phyloP scores from a whole-genome alignment of 306 rosid genomes.

The Pyrus communis region DNA sequence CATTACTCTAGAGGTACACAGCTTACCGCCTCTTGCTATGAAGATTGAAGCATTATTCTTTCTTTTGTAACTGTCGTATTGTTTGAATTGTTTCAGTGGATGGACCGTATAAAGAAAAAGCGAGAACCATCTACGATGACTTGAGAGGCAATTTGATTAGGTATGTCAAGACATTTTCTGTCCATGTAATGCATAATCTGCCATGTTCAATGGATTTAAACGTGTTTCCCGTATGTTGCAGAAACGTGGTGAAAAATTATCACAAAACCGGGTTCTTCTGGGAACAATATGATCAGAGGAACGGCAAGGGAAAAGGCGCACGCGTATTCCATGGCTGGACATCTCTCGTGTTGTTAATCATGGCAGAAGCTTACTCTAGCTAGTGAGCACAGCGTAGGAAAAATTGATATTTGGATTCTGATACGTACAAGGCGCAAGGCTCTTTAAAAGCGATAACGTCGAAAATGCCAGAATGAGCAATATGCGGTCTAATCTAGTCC shows the following conservation, averaged over 20 bases:
- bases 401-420: not conserved
- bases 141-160: slow-evolving; percentile 69
- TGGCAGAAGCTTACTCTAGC: slow-evolving; percentile 68
- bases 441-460: too few relatives aligned
- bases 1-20: slow-evolving; percentile 79
- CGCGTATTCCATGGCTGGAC: slow-evolving; percentile 94
- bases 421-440: not conserved
- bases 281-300: slow-evolving; percentile 84
- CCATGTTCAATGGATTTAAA: not conserved
- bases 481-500: not conserved
- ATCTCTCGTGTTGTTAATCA: slow-evolving; percentile 66
- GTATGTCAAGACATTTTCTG: slow-evolving; percentile 24
- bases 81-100: slow-evolving; percentile 38
- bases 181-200: not conserved
- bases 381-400: slow-evolving; percentile 2
- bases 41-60: not conserved
- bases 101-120: slow-evolving; percentile 70
- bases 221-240: slow-evolving; percentile 4
- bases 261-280: slow-evolving; percentile 62
- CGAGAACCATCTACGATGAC: slow-evolving; percentile 55
- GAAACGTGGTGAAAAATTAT: slow-evolving; percentile 65
- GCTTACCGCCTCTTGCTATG: not conserved
- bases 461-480: too few relatives aligned
- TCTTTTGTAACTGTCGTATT: not conserved
- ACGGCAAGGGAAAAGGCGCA: slow-evolving; percentile 83